A percentile compares a stretch with the other conserved stretches of the same genome.
Conservation (phyloP, 2,329 filamentous ascomycete genomes). For the Penicillium paneum region DNA sequence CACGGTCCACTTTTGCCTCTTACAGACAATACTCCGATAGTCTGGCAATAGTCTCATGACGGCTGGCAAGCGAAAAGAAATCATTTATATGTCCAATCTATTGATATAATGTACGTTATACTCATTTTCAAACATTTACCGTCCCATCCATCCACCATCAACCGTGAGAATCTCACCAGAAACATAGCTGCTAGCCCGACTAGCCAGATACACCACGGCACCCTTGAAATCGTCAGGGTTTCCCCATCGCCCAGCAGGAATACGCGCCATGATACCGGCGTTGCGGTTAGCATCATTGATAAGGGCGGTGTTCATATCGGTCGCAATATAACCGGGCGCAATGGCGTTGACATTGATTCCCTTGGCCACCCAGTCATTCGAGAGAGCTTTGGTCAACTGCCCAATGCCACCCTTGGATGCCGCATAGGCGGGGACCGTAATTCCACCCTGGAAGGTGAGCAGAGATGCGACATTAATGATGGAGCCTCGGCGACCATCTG, state of each 20-base stretch:
- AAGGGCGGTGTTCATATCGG: slow-evolving; percentile 83
- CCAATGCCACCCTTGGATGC: slow-evolving; percentile 37
- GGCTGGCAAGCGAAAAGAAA: not conserved
- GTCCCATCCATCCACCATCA: slow-evolving; percentile 90
- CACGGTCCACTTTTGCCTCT: not conserved
- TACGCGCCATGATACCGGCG: slow-evolving; percentile 71
- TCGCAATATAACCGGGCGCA: slow-evolving; percentile 50
- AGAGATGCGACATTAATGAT: slow-evolving; percentile 85
- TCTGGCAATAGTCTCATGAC: not conserved
- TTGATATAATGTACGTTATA: not conserved
- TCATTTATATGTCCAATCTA: not conserved
- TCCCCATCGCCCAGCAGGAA: slow-evolving; percentile 82
- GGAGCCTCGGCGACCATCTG: slow-evolving; percentile 29
- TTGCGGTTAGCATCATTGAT: slow-evolving; percentile 68
- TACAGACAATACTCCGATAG: not conserved
- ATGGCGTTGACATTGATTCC: slow-evolving; percentile 60
- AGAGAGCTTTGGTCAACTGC: slow-evolving; percentile 50
- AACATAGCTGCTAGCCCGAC: slow-evolving; percentile 74
- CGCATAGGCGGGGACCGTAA: slow-evolving; percentile 62
- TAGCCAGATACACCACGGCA: slow-evolving; percentile 71
- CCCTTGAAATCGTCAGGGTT: slow-evolving; percentile 85
- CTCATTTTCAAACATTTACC: slow-evolving; percentile 47
- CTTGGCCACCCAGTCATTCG: slow-evolving; percentile 49
- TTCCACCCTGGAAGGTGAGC: slow-evolving; percentile 78
- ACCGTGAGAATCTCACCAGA: slow-evolving; percentile 78